A percentile compares a stretch with the other conserved stretches of the same genome.
Evolutionary conservation across 2,329 filamentous ascomycete genomes (phyloP).

Genomic region (Colletotrichum tropicicola): DNA sequence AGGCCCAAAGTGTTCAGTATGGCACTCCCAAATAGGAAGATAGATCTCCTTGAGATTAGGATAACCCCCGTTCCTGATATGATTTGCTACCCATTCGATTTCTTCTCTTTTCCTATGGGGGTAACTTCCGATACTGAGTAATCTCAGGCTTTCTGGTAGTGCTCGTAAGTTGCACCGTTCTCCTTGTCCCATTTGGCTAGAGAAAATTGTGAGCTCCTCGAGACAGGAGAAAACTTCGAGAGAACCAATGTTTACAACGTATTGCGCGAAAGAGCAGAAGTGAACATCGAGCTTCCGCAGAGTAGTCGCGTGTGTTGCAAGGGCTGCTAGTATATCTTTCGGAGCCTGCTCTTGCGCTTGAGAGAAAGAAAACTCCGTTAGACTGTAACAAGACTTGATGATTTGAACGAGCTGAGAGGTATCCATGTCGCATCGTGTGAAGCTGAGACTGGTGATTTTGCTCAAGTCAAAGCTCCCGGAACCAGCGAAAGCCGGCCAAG

Average conservation of each 20-base stretch:
- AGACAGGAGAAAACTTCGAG: not conserved
- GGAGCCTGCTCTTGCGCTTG: not conserved
- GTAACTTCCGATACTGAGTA: not conserved
- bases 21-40: not conserved
- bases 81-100: not conserved
- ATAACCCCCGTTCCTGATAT: not conserved
- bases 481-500: too few species aligned
- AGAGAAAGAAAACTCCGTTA: not conserved
- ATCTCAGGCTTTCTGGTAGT: not conserved
- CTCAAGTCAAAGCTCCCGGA: not conserved
- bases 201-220: not conserved
- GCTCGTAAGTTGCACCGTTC: not conserved
- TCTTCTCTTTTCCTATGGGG: not conserved
- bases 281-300: not conserved
- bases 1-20: not conserved
- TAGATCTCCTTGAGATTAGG: not conserved
- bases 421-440: not conserved
- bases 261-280: not conserved
- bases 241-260: not conserved
- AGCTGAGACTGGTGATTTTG: not conserved
- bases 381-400: not conserved
- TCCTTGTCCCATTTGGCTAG: not conserved
- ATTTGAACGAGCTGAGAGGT: not conserved
- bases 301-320: not conserved
- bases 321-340: not conserved